Base-by-base conservation (phyloP, 2,329 filamentous ascomycete genomes). In the Cladosporium velox region DNA sequence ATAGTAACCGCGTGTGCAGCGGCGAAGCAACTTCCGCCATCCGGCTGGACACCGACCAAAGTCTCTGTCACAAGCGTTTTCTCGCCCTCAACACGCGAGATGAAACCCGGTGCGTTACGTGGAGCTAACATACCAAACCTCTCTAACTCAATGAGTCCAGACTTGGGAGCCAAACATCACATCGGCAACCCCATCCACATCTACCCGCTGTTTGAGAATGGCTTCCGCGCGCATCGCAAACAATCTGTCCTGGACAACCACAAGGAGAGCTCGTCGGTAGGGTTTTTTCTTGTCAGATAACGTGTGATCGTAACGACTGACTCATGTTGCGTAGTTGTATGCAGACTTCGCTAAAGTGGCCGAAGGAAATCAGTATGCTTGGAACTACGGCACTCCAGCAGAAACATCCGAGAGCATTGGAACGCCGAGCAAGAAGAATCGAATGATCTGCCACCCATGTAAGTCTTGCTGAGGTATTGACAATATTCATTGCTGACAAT, bases 391-490 rank as follows among this genome's bases (percentile, higher is more conserved):
- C 0, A 78, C 79, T 59, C 69, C 73, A 0, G 75, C 79, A 0
- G 79, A 82, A 49, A 82, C 80, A 0, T 78, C 81, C n/a, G 75
- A 85, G 24, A 76, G 74, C 0, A 90, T 91, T 69, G 82, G 80
- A 1, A 84, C 79, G 0, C 79, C 88, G 1, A 81, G 81, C 0
- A 80, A 81, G 71, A 84, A 79, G 69, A 91, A 90, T 70, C 79
- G 88, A 21, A 88, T 90, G 84, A 90, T 91, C 64, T 90, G 87
- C 72, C 85, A 82, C 59, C 88, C 89, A 15, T 91, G 88, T 89
- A 75, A 64, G 83, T 76, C 12, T 8, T 52, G 41, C 6, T 34
- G 28, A 10, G n/a, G 34, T 35, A 5, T 54, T 30, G 54, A 4
- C 3, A 3, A 30, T n/a, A 24, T 3, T 10, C 4, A n/a, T 24